A percentile compares a stretch with the other conserved stretches of the same genome.
These are phyloP conservation scores for Neurospora tetraspora DNA, from an alignment of 495 filamentous ascomycete species.

Conservation along the genomic window DNA sequence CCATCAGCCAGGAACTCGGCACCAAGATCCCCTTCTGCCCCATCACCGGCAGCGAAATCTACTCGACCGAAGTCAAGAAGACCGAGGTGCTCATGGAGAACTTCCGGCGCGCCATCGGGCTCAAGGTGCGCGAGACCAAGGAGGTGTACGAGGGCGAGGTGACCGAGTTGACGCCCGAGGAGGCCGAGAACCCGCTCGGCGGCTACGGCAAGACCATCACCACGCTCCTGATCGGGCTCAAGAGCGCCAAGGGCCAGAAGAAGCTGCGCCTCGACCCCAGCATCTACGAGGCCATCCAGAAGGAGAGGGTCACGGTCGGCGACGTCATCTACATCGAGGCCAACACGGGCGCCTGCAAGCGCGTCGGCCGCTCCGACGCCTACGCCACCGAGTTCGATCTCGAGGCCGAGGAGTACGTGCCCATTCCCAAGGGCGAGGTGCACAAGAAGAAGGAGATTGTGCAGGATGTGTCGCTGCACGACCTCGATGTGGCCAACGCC, in stretches of 20 bases:
- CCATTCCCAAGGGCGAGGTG: slow-evolving; percentile 95
- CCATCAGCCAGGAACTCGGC: slow-evolving; percentile 89
- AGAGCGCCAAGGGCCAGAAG: slow-evolving; percentile 89
- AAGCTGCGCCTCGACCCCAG: slow-evolving; percentile 92
- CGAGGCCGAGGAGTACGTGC: slow-evolving; percentile 96
- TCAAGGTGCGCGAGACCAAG: slow-evolving; percentile 94
- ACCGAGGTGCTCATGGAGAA: slow-evolving; percentile 98
- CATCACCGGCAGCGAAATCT: slow-evolving; percentile 94
- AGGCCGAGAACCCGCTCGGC: slow-evolving; percentile 94
- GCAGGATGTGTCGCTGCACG: slow-evolving; percentile 96
- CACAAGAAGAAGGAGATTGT: slow-evolving; percentile 99
- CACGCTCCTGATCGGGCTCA: slow-evolving; percentile 78
- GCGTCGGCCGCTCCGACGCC: slow-evolving; percentile 88
- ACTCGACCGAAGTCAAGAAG: slow-evolving; percentile 97
- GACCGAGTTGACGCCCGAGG: slow-evolving; percentile 90
- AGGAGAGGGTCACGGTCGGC: slow-evolving; percentile 89
- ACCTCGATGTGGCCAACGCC: slow-evolving; percentile 92
- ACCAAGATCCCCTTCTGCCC: slow-evolving; percentile 97
- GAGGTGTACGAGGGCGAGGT: slow-evolving; percentile 97
- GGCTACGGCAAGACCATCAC: slow-evolving; percentile 92
- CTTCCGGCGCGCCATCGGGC: slow-evolving; percentile 89
- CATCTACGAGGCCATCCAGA: slow-evolving; percentile 98
- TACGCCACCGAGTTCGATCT: slow-evolving; percentile 98
- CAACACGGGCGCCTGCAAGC: slow-evolving; percentile 93
- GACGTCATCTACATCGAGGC: slow-evolving; percentile 99